Evolutionary conservation across 495 filamentous ascomycete genomes (phyloP), one percentile per base, ranked within the genome.

Genomic region (Monascus purpureus): DNA sequence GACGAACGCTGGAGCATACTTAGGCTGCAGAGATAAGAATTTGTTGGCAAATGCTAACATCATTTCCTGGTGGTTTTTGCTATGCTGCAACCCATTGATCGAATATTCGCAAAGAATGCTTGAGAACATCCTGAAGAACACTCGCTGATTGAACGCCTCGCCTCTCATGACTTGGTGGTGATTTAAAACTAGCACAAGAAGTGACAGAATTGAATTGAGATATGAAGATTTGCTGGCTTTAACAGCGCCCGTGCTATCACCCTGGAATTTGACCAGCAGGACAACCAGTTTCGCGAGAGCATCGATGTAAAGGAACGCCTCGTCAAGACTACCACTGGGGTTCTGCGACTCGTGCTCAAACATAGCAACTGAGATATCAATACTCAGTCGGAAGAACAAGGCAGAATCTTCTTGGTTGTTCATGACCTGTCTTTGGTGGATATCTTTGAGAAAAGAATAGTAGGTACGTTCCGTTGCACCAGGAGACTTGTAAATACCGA

Each of bases 41-140:
- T 73, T 77, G 22, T 70, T 68, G 13, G 79, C 82, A 39, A 94
- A 66, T 7, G 68, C 70, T 28, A 85, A 63, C 48, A 82, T 61
- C 52, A 86, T 75, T 8, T 75, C 73, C 32, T 77, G 67, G 38
- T 78, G 69, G 28, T 76, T 73, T 15, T 67, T 67, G 20, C 50
- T 63, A 25, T 68, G 51, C 29, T 63, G 59, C 13, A 67, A 47
- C 6, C 47, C 55, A 13, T 53, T 56, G 29, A 61, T 36, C 3
- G 59, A 59, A 40, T 77, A 72, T 38, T 87, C 75, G 47, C 75
- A 83, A 3, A 95, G 61, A 22, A 95, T 67, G 43, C 73, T 79
- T 1, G 87, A 85, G 50, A 93, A 87, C 32, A 96, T 68, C 15
- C 90, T 73, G 72, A 82, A 86, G 64, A 94, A 95, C 33, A 90